A percentile compares a stretch with the other conserved stretches of the same genome.
Conservation (phyloP, 768 basidiomycete species). For the Psilocybe cyanescens region DNA sequence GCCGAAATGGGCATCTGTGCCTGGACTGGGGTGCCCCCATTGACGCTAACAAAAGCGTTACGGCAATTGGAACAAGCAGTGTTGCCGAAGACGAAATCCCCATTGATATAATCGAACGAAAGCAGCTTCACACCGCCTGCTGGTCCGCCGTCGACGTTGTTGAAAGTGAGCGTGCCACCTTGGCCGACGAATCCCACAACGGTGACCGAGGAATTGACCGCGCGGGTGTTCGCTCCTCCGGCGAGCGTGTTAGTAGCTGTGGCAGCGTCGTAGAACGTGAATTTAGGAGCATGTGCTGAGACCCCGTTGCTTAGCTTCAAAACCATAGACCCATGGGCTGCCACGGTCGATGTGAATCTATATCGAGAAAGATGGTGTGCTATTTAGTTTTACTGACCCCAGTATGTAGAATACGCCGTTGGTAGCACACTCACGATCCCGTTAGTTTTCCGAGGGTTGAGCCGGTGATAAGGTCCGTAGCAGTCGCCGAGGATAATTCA, state of each 20-base stretch:
- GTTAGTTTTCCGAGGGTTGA: conserved; percentile 37
- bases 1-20: conserved; percentile 52
- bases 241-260: conserved; percentile 36
- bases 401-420: background rate
- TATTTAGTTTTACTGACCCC: background rate
- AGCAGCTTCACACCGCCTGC: conserved; percentile 46
- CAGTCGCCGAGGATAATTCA: conserved; percentile 43
- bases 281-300: conserved; percentile 26
- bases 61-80: conserved; percentile 53
- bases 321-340: conserved; percentile 38
- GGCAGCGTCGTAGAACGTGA: conserved; percentile 39
- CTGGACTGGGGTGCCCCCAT: conserved; percentile 44
- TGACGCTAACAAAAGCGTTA: conserved; percentile 49
- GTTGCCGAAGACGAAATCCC: conserved; percentile 44
- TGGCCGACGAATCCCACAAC: conserved; percentile 46
- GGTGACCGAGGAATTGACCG: conserved; percentile 37
- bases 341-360: conserved; percentile 35
- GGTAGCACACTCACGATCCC: conserved; percentile 32
- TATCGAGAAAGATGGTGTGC: background rate
- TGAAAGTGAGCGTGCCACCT: conserved; percentile 47
- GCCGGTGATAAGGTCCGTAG: conserved; percentile 43
- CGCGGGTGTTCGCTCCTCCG: conserved; percentile 40
- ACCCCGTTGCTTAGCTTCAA: conserved; percentile 39
- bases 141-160: conserved; percentile 43
- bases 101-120: conserved; percentile 52